Conservation (phyloP, 2,329 filamentous ascomycete species). For the Calonectria multiphialidica region DNA sequence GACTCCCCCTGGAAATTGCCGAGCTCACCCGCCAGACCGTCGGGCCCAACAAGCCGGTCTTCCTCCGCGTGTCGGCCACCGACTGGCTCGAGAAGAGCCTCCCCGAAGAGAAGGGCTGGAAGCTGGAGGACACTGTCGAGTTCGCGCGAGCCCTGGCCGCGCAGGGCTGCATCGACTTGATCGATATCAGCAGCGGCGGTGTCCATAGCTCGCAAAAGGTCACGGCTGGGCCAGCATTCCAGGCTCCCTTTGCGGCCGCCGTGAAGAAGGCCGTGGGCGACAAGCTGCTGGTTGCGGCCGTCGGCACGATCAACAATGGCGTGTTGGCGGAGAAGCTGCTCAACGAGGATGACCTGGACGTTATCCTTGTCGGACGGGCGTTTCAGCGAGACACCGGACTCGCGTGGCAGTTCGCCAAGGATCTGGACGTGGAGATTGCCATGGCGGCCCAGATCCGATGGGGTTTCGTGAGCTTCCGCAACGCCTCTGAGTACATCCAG, state of each 20-base stretch:
- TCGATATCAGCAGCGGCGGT: neutral
- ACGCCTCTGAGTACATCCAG: neutral
- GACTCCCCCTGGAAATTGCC: neutral
- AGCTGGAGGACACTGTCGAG: neutral
- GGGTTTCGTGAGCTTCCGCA: neutral
- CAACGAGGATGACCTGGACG: neutral
- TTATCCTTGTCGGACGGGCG: neutral
- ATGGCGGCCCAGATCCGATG: neutral
- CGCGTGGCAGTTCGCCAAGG: neutral
- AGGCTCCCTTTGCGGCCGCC: neutral
- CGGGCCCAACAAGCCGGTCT: neutral
- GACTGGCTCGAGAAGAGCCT: neutral
- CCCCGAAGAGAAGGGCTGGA: neutral
- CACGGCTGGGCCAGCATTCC: neutral
- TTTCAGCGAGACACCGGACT: neutral
- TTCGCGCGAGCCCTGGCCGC: neutral
- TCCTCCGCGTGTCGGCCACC: neutral
- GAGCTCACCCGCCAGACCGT: neutral
- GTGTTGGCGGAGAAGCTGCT: neutral
- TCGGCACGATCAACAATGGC: neutral
- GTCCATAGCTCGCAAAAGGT: neutral
- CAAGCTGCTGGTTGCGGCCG: neutral
- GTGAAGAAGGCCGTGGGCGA: neutral
- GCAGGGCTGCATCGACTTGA: neutral
- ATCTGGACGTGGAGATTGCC: conserved; percentile 1